Evolutionary conservation across 306 rosid genomes (phyloP).

Genomic region (Inga leiocalycina): DNA sequence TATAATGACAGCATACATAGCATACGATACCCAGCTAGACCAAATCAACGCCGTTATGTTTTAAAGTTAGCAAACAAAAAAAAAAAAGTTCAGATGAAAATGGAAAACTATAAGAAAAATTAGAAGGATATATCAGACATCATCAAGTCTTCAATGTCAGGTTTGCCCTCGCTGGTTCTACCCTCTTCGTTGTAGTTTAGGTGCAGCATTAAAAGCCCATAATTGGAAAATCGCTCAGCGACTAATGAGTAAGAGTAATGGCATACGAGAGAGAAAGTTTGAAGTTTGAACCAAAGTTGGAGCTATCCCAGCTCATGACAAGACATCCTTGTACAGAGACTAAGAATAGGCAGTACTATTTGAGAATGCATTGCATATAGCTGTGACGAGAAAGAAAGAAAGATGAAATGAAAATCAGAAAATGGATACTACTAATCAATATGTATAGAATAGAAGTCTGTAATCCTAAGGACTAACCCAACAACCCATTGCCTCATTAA

Average conservation of each 20-base stretch:
- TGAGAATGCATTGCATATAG: background rate
- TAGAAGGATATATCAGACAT: background rate
- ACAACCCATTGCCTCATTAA: background rate
- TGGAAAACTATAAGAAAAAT: background rate
- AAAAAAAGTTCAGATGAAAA: background rate
- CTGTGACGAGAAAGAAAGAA: background rate
- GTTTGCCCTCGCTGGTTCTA: background rate
- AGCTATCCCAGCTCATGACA: slow-evolving; percentile 13
- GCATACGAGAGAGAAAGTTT: background rate
- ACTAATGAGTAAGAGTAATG: background rate
- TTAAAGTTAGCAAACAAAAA: background rate
- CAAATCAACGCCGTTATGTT: background rate
- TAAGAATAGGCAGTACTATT: slow-evolving; percentile 13
- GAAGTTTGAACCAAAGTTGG: background rate
- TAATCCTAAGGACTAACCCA: background rate
- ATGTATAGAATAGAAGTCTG: slow-evolving; percentile 3
- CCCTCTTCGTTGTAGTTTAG: background rate
- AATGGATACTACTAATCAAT: background rate
- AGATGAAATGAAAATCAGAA: background rate
- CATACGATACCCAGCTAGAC: slow-evolving; percentile 18
- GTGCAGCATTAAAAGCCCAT: background rate
- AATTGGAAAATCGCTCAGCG: background rate
- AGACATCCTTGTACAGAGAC: slow-evolving; percentile 2
- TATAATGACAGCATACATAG: slow-evolving; percentile 7
- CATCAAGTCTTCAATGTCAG: background rate